A percentile compares a stretch with the other conserved stretches of the same genome.
Conservation (phyloP, 2,329 filamentous ascomycete genomes). For the Scedosporium boydii region DNA sequence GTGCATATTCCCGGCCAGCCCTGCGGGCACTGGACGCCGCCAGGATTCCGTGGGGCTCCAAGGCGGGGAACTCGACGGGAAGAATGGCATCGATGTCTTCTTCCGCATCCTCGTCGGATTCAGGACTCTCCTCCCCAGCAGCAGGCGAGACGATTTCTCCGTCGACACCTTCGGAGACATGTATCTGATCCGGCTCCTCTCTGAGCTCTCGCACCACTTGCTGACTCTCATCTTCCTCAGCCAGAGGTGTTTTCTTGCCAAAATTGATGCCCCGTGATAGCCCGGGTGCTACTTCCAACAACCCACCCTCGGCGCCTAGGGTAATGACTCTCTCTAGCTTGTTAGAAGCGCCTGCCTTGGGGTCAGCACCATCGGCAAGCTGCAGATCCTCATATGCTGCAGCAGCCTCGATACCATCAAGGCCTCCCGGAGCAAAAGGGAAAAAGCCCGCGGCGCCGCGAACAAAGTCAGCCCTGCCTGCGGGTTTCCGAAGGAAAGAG, state of each 20-base stretch:
- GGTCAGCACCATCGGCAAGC: slow-evolving; percentile 24
- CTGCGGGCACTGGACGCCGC: slow-evolving; percentile 62
- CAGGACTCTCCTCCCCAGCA: slow-evolving; percentile 19
- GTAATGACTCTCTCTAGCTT: slow-evolving; percentile 78
- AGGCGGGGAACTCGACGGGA: slow-evolving; percentile 84
- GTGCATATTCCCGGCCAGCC: slow-evolving; percentile 83
- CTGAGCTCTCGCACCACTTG: slow-evolving; percentile 36
- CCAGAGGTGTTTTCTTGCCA: slow-evolving; percentile 41
- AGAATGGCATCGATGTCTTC: slow-evolving; percentile 74
- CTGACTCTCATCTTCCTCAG: slow-evolving; percentile 34
- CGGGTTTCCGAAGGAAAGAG: slow-evolving; percentile 77
- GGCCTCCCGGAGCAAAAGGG: slow-evolving; percentile 82
- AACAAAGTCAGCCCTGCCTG: slow-evolving; percentile 80
- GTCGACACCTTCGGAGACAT: slow-evolving; percentile 4
- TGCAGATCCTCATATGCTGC: slow-evolving; percentile 67
- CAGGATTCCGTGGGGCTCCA: slow-evolving; percentile 75
- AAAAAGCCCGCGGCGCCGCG: slow-evolving; percentile 89
- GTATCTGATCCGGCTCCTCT: slow-evolving; percentile 31
- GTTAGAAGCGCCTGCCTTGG: slow-evolving; percentile 33
- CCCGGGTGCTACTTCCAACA: slow-evolving; percentile 76
- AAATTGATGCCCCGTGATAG: slow-evolving; percentile 71
- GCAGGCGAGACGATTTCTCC: slow-evolving; percentile 2
- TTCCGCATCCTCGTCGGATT: slow-evolving; percentile 27
- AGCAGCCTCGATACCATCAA: slow-evolving; percentile 78
- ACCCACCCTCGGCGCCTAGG: slow-evolving; percentile 63